Conservation (phyloP, 768 basidiomycete species). For the Cystobasidium ongulense region DNA sequence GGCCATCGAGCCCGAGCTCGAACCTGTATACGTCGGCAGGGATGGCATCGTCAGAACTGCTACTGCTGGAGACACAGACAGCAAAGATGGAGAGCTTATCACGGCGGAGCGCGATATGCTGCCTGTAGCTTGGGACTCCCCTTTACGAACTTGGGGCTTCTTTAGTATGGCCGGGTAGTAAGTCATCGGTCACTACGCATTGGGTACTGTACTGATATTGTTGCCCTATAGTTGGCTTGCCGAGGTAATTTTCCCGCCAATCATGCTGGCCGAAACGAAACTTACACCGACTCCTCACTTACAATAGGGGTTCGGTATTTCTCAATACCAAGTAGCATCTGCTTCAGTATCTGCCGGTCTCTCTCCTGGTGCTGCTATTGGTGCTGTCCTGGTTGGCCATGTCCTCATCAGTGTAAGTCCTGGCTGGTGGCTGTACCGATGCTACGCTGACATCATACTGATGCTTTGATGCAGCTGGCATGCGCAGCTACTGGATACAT, state of each 20-base stretch:
- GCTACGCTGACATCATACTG: background rate
- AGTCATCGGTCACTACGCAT: background rate
- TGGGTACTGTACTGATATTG: too few species aligned
- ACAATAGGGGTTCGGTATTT: slow-evolving; percentile 27
- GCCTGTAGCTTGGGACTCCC: slow-evolving; percentile 28
- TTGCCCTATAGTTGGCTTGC: too few species aligned
- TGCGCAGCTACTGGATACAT: slow-evolving; percentile 28
- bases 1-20: background rate
- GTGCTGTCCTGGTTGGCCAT: slow-evolving; percentile 36
- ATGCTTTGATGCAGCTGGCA: background rate
- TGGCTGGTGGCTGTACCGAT: background rate
- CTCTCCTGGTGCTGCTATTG: slow-evolving; percentile 35
- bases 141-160: slow-evolving; percentile 36
- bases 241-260: too few species aligned
- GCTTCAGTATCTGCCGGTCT: slow-evolving; percentile 29
- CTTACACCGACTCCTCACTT: background rate
- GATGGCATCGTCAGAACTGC: too few species aligned
- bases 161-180: slow-evolving; percentile 32
- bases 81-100: slow-evolving; percentile 5
- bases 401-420: slow-evolving; percentile 31
- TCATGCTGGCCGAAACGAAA: too few species aligned
- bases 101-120: slow-evolving; percentile 36
- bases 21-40: background rate
- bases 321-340: slow-evolving; percentile 33
- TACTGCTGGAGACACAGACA: background rate